A percentile compares a stretch with the other conserved stretches of the same genome.
Conservation (phyloP, 2,329 filamentous ascomycete species). For the Leptosphaerulina australis region DNA sequence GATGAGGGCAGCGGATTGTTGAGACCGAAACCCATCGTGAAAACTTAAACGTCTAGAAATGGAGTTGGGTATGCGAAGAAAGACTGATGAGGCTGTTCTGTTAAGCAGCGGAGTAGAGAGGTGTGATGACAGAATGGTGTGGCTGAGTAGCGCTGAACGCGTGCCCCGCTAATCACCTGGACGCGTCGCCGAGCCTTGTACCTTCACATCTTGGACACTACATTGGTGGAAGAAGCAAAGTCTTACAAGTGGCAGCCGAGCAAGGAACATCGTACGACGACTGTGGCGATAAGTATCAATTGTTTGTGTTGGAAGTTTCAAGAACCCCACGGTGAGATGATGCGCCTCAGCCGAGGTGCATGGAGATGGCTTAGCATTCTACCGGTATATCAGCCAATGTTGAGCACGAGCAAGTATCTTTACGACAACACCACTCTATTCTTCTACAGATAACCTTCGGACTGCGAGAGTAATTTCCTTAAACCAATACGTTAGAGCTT, state of each 20-base stretch:
- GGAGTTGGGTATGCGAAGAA: constrained; percentile 7
- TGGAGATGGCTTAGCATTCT: no score
- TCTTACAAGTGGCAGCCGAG: neutral
- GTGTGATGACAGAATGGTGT: constrained; percentile 19
- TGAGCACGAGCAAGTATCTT: no score
- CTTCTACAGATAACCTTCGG: no score
- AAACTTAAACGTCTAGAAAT: constrained; percentile 1
- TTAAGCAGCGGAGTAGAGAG: constrained; percentile 5
- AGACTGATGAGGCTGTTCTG: neutral
- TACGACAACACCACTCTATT: no score
- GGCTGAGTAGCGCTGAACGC: constrained; percentile 12
- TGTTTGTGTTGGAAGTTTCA: no score
- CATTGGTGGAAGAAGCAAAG: neutral
- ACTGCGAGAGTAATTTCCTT: no score
- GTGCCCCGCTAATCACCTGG: constrained; percentile 14
- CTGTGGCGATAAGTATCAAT: constrained; percentile 9
- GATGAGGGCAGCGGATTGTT: constrained; percentile 62
- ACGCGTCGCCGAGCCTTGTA: constrained; percentile 14
- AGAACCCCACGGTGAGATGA: no score
- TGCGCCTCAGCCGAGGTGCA: no score
- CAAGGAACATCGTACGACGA: constrained; percentile 1
- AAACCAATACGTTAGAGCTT: no score
- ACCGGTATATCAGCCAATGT: no score
- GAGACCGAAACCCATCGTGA: constrained; percentile 55
- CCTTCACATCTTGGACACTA: constrained; percentile 1